Base-by-base conservation (phyloP, 2,329 filamentous ascomycete genomes). In the Alternaria sp. region DNA sequence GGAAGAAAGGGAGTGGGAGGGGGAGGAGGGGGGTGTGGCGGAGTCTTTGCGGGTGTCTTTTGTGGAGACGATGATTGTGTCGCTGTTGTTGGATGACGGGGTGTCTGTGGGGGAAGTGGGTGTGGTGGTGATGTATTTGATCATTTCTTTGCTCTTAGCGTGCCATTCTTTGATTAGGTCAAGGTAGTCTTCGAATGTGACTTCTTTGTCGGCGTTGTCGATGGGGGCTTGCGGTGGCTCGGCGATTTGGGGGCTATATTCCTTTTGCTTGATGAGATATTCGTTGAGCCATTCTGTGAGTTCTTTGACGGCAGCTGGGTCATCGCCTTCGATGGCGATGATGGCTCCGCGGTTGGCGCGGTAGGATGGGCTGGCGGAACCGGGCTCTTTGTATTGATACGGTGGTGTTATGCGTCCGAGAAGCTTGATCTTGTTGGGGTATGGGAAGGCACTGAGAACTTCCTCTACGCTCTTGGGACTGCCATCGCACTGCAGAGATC, bases 271-370 rank as follows among this genome's bases (percentile, higher is more conserved):
- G 51, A 80, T 80, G 49, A 90, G 78, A 45, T 81, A 82, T 61
- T 81, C 83, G 61, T 82, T 84, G 72, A 97, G 83, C 70, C 89
- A 90, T 32, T 85, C 83, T 58, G 91, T 86, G 19, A 97, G 87
- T 17, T 87, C 85, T 4, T 85, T 81, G 4, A 92, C 89, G 5
- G 92, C 87, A 10, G 86, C 84, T 2, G 82, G 78, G 61, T 90
- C 87, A 17, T 90, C 85, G 1, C 94, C 94, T 79, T 98, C 95
- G 26, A 98, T 83, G 0, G 92, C 91, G 65, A 98, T 90, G 40
- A 97, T 87, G 0, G 91, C 88, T 0, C 95, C 94, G n/a, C 93
- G 87, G 7, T 83, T 82, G 23, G 44, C 51, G 19, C 69, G 72
- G 83, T 80, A 62, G 9, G 67, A 68, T 3, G 75, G 69, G 17